Evolutionary conservation across 2,329 filamentous ascomycete genomes (phyloP).

Genomic region (Colletotrichum ledebouriae): DNA sequence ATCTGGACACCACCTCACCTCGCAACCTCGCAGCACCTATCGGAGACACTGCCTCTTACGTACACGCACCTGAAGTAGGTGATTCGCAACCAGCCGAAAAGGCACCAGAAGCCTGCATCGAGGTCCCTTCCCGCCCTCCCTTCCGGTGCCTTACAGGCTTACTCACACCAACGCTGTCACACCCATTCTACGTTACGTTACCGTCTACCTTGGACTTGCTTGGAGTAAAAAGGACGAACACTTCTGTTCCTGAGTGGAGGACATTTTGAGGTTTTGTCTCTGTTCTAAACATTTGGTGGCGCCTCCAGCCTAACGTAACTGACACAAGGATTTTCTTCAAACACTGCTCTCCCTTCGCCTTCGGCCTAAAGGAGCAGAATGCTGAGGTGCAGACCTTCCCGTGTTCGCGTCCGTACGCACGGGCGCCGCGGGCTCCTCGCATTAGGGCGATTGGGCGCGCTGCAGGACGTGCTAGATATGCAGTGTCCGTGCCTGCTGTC

Average conservation of each 20-base stretch:
- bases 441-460: conserved; percentile 1
- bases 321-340: no score
- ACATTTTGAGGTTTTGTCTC: no score
- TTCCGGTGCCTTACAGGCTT: conserved; percentile 24
- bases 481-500: conserved; percentile 18
- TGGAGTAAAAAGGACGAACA: not conserved
- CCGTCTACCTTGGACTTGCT: no score
- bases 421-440: conserved; percentile 19
- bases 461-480: conserved; percentile 15
- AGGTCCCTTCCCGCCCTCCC: not conserved
- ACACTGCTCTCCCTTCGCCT: not conserved
- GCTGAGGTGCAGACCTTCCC: not conserved
- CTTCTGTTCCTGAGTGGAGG: not conserved
- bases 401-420: not conserved
- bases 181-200: not conserved
- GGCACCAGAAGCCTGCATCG: not conserved
- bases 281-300: no score
- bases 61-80: not conserved
- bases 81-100: not conserved
- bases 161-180: conserved; percentile 20
- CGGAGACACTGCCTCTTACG: conserved; percentile 11
- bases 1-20: no score
- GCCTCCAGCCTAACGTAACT: no score
- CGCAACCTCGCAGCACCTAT: no score
- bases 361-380: not conserved